Conservation (phyloP, 177 flowering plant genomes). For the Vitis hybrid region DNA sequence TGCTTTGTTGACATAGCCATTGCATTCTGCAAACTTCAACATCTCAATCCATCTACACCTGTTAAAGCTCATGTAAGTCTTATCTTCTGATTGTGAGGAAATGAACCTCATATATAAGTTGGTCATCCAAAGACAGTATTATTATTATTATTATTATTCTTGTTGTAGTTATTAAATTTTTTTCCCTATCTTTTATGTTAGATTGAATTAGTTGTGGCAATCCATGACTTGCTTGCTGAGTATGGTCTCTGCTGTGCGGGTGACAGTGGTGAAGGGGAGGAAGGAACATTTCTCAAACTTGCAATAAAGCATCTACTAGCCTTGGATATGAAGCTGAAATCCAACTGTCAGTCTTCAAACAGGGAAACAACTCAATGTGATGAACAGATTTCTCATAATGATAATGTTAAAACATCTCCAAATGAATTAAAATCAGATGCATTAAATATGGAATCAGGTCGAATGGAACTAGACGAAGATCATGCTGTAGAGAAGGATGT, state of each 20-base stretch:
- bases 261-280: conserved; percentile 71
- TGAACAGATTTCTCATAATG: conserved; percentile 13
- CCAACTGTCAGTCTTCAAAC: conserved; percentile 39
- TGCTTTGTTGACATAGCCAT: conserved; percentile 76
- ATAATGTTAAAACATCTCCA: conserved; percentile 23
- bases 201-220: conserved; percentile 84
- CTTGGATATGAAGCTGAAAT: conserved; percentile 84
- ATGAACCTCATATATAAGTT: conserved; percentile 1
- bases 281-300: conserved; percentile 87
- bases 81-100: conserved; percentile 4
- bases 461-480: conserved; percentile 25
- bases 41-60: conserved; percentile 54
- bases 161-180: not conserved
- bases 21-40: conserved; percentile 88
- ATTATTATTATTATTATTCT: not conserved
- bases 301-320: conserved; percentile 87
- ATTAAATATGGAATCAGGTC: conserved; percentile 21
- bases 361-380: conserved; percentile 33
- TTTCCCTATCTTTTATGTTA: conserved; percentile 27
- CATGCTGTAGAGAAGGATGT: conserved; percentile 24
- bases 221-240: conserved; percentile 93
- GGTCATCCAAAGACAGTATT: not conserved
- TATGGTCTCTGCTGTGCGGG: conserved; percentile 93
- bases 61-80: conserved; percentile 70
- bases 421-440: conserved; percentile 24